Conservation (phyloP, 768 basidiomycete species). For the Trichaptum fuscoviolaceum region DNA sequence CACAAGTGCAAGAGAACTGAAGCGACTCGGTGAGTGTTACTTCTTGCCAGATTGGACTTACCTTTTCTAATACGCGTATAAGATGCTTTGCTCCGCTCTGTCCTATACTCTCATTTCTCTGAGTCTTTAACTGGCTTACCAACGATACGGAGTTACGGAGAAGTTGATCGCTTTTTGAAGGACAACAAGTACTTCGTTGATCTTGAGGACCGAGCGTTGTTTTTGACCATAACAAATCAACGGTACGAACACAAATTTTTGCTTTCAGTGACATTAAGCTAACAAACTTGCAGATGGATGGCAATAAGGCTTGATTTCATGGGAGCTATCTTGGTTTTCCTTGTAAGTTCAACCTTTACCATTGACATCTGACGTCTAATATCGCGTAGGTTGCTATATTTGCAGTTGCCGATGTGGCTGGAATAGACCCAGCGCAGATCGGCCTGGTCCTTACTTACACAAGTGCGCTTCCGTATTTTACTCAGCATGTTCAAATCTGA, state of each 20-base stretch:
- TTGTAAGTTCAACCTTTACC: conserved; percentile 30
- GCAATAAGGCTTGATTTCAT: conserved; percentile 67
- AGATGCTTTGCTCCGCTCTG: conserved; percentile 70
- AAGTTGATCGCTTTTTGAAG: conserved; percentile 51
- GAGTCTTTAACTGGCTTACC: conserved; percentile 69
- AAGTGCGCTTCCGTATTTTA: conserved; percentile 28
- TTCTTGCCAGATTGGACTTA: background rate
- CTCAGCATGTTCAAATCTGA: conserved; percentile 2
- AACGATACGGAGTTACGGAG: conserved; percentile 71
- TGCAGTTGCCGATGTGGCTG: conserved; percentile 48
- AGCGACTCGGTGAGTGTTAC: conserved; percentile 36
- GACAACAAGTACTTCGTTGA: conserved; percentile 67
- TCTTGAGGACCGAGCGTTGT: conserved; percentile 68
- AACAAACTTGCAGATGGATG: conserved; percentile 46
- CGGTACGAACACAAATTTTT: conserved; percentile 30
- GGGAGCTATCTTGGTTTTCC: conserved; percentile 53
- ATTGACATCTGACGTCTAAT: background rate
- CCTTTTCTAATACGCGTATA: background rate
- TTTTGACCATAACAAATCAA: conserved; percentile 63
- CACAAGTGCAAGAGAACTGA: conserved; percentile 67
- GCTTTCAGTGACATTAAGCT: background rate
- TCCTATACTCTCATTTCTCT: conserved; percentile 73
- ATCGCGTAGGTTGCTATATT: conserved; percentile 54
- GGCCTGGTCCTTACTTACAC: conserved; percentile 70
- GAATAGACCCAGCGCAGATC: conserved; percentile 60